Evolutionary conservation across 768 basidiomycete species (phyloP), one percentile per base, ranked within the genome.

Genomic region (Collybia sp.): DNA sequence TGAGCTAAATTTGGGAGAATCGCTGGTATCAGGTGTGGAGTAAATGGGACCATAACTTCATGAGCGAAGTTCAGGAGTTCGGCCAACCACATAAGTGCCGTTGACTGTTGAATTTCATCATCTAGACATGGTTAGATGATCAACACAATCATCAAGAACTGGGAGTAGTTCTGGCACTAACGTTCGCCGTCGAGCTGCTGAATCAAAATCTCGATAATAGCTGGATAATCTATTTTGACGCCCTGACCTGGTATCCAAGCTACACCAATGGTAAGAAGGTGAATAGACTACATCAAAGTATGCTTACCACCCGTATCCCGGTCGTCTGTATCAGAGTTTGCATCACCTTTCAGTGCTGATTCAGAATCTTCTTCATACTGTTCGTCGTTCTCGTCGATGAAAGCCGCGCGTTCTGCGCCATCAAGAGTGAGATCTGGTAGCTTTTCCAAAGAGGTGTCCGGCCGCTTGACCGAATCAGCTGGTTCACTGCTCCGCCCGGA

Each of bases 1-100:
- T 95, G 92, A 0, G 95, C 93, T 40, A 99, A 83, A 57, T 95
- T 96, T 6, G 93, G 93, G 12, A 99, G 76, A 47, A 99, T 88
- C 8, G 91, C 90, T 8, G 89, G 86, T 37, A 99, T 85, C 38
- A 99, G 82, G 34, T 91, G 83, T 1, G 96, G 93, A 0, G 93
- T 92, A 59, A 96, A 96, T 2, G 90, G 88, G 19, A 98, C 80
- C 76, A 98, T 90, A 44, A 94, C 91, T 59, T 93, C 90, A 44
- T 88, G 83, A 1, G 84, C 86, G 55, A 97, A 92, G 40, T 71
- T 75, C 30, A 98, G 70, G 66, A 98, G 93, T 52, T 93, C 91
- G 5, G 89, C 80, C 17, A 99, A 71, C 96, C 96, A 99, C 49
- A 80, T 74, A 12, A 99, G 75, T n/a, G 93, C 90, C 0, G 89